Evolutionary conservation across 1,284 basidiomycete genomes (phyloP).

Genomic region (Athelia sp.): DNA sequence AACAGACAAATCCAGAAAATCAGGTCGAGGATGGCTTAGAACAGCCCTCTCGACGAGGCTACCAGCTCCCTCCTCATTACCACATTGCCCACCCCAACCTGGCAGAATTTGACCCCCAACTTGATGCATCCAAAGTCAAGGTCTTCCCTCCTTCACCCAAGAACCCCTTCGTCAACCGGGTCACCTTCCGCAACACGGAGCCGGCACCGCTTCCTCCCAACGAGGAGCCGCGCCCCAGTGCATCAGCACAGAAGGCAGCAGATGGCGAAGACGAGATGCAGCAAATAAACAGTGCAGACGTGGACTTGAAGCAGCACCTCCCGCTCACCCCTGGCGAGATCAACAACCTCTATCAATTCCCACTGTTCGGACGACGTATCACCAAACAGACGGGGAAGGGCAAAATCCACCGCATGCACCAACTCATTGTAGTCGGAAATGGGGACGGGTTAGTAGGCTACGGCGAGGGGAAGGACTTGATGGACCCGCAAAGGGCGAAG

Average conservation of each 20-base stretch:
- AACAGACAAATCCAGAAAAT: background rate
- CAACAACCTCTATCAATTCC: conserved; percentile 47
- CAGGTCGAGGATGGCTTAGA: background rate
- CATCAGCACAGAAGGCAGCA: background rate
- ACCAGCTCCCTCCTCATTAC: background rate
- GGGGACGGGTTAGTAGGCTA: conserved; percentile 87
- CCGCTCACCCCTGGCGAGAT: conserved; percentile 17
- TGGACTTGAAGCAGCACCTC: conserved; percentile 11
- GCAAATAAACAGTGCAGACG: background rate
- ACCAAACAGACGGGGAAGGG: conserved; percentile 87
- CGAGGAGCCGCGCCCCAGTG: background rate
- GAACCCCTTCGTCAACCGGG: conserved; percentile 48
- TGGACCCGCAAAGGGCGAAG: conserved; percentile 53
- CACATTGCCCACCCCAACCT: conserved; percentile 41
- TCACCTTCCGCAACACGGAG: conserved; percentile 58
- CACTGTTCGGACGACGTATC: conserved; percentile 56
- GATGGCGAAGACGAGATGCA: background rate
- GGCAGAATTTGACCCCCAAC: conserved; percentile 51
- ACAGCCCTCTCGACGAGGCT: background rate
- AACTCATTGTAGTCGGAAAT: conserved; percentile 80
- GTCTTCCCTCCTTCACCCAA: conserved; percentile 47
- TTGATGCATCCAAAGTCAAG: conserved; percentile 52
- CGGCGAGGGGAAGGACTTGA: conserved; percentile 80
- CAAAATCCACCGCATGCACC: conserved; percentile 64
- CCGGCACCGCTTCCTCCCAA: conserved; percentile 20